A percentile compares a stretch with the other conserved stretches of the same genome.
phyloP scores from a whole-genome alignment of 148 eudicot genomes.

The Vaccinium corymbosum region DNA sequence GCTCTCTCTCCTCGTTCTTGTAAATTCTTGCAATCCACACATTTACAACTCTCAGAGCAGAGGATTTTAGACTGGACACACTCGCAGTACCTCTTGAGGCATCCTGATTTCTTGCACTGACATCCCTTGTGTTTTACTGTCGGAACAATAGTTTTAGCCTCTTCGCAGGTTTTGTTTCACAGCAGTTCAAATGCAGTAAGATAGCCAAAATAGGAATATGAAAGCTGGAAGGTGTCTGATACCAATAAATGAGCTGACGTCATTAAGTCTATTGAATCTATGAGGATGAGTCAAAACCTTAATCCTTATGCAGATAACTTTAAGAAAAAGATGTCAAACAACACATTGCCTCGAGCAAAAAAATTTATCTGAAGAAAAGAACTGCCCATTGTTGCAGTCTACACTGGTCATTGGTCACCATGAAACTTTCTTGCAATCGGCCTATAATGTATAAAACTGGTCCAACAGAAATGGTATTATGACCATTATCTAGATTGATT shows the following conservation, averaged over 20 bases:
- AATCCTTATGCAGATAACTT: background rate
- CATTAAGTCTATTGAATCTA: background rate
- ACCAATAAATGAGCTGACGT: background rate
- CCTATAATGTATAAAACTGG: background rate
- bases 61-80: slow-evolving; percentile 54
- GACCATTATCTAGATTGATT: slow-evolving; percentile 1
- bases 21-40: slow-evolving; percentile 53
- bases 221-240: background rate
- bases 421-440: background rate
- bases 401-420: background rate
- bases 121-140: slow-evolving; percentile 49
- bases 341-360: background rate
- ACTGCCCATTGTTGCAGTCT: background rate
- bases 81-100: slow-evolving; percentile 62
- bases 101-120: slow-evolving; percentile 56
- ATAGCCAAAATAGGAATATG: background rate
- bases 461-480: background rate
- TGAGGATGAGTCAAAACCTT: background rate
- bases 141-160: slow-evolving; percentile 19
- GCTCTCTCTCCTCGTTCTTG: slow-evolving; percentile 41
- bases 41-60: slow-evolving; percentile 56
- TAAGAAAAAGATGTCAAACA: background rate
- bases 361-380: background rate
- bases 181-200: slow-evolving; percentile 9
- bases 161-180: slow-evolving; percentile 28